Base-by-base conservation (phyloP, 345 rosid species). In the Cochlearia excelsa region DNA sequence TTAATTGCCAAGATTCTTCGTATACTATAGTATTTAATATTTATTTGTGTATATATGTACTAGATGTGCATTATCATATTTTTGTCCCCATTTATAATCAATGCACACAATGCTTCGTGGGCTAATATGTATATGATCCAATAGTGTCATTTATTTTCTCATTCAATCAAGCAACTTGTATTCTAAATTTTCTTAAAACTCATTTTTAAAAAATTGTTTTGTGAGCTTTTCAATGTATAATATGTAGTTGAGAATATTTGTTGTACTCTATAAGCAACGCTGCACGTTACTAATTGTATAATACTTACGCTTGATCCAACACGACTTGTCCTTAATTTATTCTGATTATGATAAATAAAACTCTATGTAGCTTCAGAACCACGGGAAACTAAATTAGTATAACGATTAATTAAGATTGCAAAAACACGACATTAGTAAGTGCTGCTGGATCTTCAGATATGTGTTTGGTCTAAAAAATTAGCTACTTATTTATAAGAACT, bases 221-320 rank as follows among this genome's bases (percentile, higher is more conserved):
- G 23, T 16, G 23, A 16, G 23, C 23, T 16, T 16, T 16, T 16
- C 23, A 16, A 16, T 16, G 23, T 16, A 16, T 16, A 16, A 16
- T 16, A 16, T 16, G 23, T 16, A 16, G 23, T 16, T 16, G 23
- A 16, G 23, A 16, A 16, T 16, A 16, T 16, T 16, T 47, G 46
- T n/a, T 37, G 34, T 60, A 27, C 37, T 59, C 46, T 27, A 45
- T 7, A 59, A 37, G 37, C 54, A 59, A 59, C 64, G 47, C 35
- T 3, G 26, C 64, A 56, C 49, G 61, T 43, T 42, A 16, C 23
- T 16, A 16, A 16, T 16, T 16, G 23, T 16, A 16, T 16, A 7
- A 56, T 33, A 6, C 10, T 10, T 27, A 7, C 38, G 35, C 35
- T 35, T 60, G 65, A 60, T 47, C 65, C 46, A 47, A 59, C 54